Evolutionary conservation across 176 grass and related monocot genomes (phyloP).

Genomic region (Thinopyrum elongatum): DNA sequence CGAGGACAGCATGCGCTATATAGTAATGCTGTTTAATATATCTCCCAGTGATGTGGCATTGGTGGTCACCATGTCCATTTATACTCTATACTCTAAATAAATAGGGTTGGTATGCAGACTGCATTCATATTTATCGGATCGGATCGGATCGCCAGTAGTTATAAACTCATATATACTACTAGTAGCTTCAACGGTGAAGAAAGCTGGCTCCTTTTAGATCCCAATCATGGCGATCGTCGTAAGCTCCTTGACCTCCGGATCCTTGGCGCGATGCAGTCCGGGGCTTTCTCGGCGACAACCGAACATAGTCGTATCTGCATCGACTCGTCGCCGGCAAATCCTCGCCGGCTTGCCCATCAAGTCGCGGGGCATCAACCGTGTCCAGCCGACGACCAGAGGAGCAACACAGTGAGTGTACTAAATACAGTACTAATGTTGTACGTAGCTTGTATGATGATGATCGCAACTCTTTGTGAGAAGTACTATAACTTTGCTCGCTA

Average conservation of each 20-base stretch:
- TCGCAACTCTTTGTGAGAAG: not conserved
- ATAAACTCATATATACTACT: too few relatives aligned
- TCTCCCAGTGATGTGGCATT: too few relatives aligned
- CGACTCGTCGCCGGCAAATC: not conserved
- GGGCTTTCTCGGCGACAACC: not conserved
- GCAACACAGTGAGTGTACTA: constrained; percentile 5
- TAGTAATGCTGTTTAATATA: too few relatives aligned
- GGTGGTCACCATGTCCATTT: too few relatives aligned
- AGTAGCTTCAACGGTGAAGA: too few relatives aligned
- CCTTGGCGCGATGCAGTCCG: not conserved
- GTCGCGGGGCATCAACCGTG: constrained; percentile 15
- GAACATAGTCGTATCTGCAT: not conserved
- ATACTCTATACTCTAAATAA: too few relatives aligned
- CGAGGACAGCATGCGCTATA: not conserved
- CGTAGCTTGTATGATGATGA: not conserved
- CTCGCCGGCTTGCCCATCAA: constrained; percentile 6
- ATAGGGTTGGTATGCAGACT: too few relatives aligned
- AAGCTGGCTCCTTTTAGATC: constrained; percentile 10
- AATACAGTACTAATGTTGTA: too few relatives aligned
- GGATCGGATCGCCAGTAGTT: too few relatives aligned
- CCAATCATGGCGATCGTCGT: not conserved
- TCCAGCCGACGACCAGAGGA: constrained; percentile 12
- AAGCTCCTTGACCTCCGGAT: not conserved
- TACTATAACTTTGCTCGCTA: too few relatives aligned
- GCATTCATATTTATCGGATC: too few relatives aligned